Evolutionary conservation across 2,329 filamentous ascomycete species (phyloP), one percentile per base, ranked within the genome.

Genomic region (Anthostomella pinea): DNA sequence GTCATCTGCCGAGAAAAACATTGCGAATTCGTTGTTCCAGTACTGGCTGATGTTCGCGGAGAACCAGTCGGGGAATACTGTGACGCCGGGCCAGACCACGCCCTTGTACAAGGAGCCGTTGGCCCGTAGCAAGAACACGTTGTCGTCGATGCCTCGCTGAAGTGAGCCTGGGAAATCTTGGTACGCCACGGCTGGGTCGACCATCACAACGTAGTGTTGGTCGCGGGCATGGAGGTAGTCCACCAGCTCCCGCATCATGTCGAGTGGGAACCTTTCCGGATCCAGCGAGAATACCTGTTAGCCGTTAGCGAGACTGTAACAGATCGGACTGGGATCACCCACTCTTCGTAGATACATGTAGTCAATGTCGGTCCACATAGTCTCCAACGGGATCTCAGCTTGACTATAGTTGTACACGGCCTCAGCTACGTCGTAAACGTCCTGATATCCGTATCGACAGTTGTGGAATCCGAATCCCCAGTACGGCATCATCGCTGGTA

Each of bases 51-150:
- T 76, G 33, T 78, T 77, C 6, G 73, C 70, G 13, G 79, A 66
- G 54, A 89, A 88, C 85, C 85, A 91, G 57, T 91, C 87, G 0
- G 83, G 83, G 61, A 81, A 88, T 8, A 75, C 82, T 0, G 81
- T 76, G 10, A 79, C 73, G 29, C 86, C 86, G 5, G 86, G 82
- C 86, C 86, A 91, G 15, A 90, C 85, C 11, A 87, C 83, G 11
- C 85, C 79, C 28, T 73, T 62, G 62, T 67, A 77, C 33, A 68
- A 60, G 1, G 70, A 72, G 7, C 75, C 83, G 48, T 87, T 81
- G 23, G 57, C 51, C 6, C 67, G 63, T 27, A 67, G 63, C 10
- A 77, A 55, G 51, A 73, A 77, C 38, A 72, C 56, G 33, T 66
- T 62, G 21, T 68, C 49, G 49, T 64, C 53, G 3, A 68, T 56